Evolutionary conservation across 2,329 filamentous ascomycete species (phyloP), one percentile per base, ranked within the genome.

Genomic region (Pseudogymnoascus destructans): DNA sequence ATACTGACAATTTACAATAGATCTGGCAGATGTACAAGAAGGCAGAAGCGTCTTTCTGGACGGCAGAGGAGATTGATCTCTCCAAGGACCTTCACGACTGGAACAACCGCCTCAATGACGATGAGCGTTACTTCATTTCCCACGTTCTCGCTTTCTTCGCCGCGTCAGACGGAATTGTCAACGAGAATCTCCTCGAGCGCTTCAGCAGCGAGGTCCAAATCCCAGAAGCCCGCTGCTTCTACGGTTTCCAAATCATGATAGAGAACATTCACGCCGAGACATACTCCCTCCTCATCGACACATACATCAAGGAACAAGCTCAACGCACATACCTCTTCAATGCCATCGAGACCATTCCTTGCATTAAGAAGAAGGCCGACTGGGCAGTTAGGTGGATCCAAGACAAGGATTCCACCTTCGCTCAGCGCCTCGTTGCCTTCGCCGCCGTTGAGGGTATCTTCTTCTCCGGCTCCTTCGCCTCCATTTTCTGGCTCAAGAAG

Each of bases 11-110:
- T 60, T 42, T 58, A 57, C 61, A 64, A 71, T 67, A 96, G 91
- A 95, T 96, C 74, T 98, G 93, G 93, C 92, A 97, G 75, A 97
- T 97, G 92, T 98, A 98, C 84, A 98, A 98, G 84, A 97, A 97
- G 79, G 91, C 91, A 65, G 92, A 98, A 74, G 93, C 93, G 57
- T 97, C 93, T 42, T 98, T 98, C 85, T 98, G 93, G 93, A 98
- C 93, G 40, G 93, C 93, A 57, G 93, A 98, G 74, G 93, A 98
- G 79, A 97, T 98, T 67, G 93, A 98, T 75, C 83, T 98, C 57
- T 97, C 92, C 69, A 98, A 98, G 78, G 93, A 98, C 73, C 80
- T 97, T 60, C 89, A 96, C 78, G 93, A 98, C 78, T 98, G 93
- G 93, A 95, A 95, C 81, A 95, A 96, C 80, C 86, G 86, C 67